A percentile compares a stretch with the other conserved stretches of the same genome.
These are phyloP conservation scores for Calvatia gigantea DNA, from an alignment of 768 basidiomycete genomes.

Conservation along the genomic window DNA sequence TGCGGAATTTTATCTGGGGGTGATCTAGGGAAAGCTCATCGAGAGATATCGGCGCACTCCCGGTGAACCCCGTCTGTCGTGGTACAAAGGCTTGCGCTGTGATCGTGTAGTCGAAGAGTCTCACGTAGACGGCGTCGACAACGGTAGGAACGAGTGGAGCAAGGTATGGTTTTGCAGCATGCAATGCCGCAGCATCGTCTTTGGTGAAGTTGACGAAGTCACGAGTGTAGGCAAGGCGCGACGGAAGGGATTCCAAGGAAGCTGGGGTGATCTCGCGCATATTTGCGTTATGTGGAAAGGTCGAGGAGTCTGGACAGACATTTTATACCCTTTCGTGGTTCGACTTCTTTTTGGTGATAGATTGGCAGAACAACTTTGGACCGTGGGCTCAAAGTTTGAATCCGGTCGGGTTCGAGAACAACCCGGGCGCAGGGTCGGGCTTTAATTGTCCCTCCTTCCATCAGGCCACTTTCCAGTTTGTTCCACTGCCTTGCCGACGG, in stretches of 20 bases:
- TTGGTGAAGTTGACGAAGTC: slow-evolving; percentile 42
- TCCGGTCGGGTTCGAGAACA: too few relatives aligned
- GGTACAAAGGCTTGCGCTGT: slow-evolving; percentile 36
- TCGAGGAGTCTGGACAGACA: slow-evolving; percentile 1
- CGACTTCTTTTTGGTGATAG: neutral
- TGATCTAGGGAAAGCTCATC: slow-evolving; percentile 38
- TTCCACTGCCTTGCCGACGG: too few relatives aligned
- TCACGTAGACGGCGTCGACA: slow-evolving; percentile 43
- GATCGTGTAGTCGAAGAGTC: slow-evolving; percentile 39
- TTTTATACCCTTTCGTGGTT: neutral
- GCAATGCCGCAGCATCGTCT: slow-evolving; percentile 38
- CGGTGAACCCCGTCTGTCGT: slow-evolving; percentile 37
- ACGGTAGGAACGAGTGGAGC: slow-evolving; percentile 39
- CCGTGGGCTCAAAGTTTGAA: too few relatives aligned
- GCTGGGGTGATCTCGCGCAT: slow-evolving; percentile 27
- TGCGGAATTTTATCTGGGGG: slow-evolving; percentile 46
- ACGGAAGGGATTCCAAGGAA: slow-evolving; percentile 28
- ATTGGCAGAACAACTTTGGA: too few relatives aligned
- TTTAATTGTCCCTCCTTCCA: too few relatives aligned
- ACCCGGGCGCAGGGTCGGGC: too few relatives aligned
- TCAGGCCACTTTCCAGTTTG: too few relatives aligned
- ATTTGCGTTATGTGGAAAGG: neutral
- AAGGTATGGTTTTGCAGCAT: slow-evolving; percentile 36
- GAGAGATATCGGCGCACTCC: slow-evolving; percentile 32
- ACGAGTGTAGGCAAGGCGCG: slow-evolving; percentile 40